Conservation (phyloP, 371 early-diverging fungal species). For the Mucor lusitanicus region DNA sequence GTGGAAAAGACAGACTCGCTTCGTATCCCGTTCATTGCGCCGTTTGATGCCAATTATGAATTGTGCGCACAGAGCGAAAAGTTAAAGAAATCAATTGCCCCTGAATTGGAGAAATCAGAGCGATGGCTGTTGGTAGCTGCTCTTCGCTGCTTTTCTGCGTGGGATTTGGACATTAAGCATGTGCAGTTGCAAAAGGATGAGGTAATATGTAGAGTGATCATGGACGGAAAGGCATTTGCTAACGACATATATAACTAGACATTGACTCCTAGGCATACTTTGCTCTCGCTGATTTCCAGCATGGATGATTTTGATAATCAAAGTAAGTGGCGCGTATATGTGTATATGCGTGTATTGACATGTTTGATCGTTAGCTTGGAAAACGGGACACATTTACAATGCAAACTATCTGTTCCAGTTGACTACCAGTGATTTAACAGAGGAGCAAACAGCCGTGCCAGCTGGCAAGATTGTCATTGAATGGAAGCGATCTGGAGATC, state of each 20-base stretch:
- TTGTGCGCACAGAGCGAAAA: conserved; percentile 34
- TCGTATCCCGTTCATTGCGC: conserved; percentile 49
- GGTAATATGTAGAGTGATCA: no score
- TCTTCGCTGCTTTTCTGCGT: conserved; percentile 46
- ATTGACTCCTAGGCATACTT: conserved; percentile 8
- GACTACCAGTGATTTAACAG: conserved; percentile 38
- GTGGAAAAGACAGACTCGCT: conserved; percentile 52
- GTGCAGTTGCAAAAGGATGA: conserved; percentile 34
- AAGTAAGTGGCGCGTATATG: conserved; percentile 13
- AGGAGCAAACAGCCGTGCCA: conserved; percentile 29
- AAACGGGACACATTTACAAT: conserved; percentile 44
- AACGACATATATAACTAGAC: background rate
- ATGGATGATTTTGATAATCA: conserved; percentile 26
- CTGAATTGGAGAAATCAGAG: conserved; percentile 34
- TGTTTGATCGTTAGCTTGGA: conserved; percentile 33
- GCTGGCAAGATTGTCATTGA: conserved; percentile 37
- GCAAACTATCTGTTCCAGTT: conserved; percentile 42
- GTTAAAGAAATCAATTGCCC: conserved; percentile 24
- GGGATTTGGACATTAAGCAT: conserved; percentile 49
- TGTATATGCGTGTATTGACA: background rate
- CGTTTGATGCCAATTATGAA: conserved; percentile 54
- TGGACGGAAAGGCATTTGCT: background rate
- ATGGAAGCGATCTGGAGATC: conserved; percentile 45
- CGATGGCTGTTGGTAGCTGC: conserved; percentile 41
- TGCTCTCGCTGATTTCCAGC: conserved; percentile 23